Evolutionary conservation across 2,329 filamentous ascomycete genomes (phyloP).

Genomic region (Colletotrichum falcatum): DNA sequence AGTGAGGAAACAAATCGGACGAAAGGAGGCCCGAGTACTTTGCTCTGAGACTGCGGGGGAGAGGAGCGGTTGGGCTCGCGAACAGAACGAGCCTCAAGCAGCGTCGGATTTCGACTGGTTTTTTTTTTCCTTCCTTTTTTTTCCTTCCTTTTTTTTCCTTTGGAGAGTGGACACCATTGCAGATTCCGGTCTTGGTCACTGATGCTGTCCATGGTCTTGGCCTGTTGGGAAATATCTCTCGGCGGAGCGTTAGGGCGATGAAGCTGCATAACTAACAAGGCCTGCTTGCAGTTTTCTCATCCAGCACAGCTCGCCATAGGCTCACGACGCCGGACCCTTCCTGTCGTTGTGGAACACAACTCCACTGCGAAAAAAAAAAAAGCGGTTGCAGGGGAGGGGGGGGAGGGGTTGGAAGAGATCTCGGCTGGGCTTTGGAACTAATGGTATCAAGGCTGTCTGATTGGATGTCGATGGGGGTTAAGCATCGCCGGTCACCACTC

Average conservation of each 20-base stretch:
- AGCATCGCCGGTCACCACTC: slow-evolving; percentile 1
- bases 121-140: too few relatives aligned
- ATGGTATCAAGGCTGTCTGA: background rate
- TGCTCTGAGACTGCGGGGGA: background rate
- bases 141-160: too few relatives aligned
- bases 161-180: slow-evolving; percentile 9
- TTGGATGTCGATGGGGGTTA: slow-evolving; percentile 5
- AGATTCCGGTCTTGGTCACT: background rate
- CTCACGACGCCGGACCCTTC: background rate
- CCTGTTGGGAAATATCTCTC: background rate
- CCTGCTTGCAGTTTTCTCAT: background rate
- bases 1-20: slow-evolving; percentile 12
- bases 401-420: too few relatives aligned
- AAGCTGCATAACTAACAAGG: background rate
- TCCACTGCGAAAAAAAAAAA: background rate
- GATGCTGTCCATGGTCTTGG: slow-evolving; percentile 17
- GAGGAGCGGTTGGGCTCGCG: background rate
- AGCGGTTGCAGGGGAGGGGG: background rate
- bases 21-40: slow-evolving; percentile 8
- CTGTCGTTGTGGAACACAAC: background rate
- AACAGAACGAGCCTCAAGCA: slow-evolving; percentile 1
- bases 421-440: background rate
- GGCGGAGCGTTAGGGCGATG: background rate
- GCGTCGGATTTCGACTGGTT: too few relatives aligned
- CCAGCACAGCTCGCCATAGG: background rate